Conservation (phyloP, 2,329 filamentous ascomycete species). For the Exutisphaerella laricina region DNA sequence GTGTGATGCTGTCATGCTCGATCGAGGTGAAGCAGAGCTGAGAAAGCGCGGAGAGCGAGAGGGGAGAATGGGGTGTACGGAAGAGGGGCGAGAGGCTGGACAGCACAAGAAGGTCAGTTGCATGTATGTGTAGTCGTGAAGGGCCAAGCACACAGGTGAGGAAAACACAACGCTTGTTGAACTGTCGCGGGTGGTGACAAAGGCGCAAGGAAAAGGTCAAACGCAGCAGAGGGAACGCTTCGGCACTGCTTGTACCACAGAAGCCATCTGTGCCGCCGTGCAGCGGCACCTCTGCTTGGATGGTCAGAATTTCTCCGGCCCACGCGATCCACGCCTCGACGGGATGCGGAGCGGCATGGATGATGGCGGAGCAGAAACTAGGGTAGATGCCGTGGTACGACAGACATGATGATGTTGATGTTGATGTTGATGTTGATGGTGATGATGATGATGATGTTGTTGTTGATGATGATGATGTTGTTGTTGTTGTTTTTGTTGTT, state of each 20-base stretch:
- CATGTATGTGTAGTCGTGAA: constrained; percentile 12
- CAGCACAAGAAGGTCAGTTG: constrained; percentile 13
- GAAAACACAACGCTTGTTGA: constrained; percentile 9
- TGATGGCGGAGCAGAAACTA: too few relatives aligned
- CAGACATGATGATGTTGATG: background rate
- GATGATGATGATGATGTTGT: too few relatives aligned
- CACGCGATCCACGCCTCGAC: constrained; percentile 1
- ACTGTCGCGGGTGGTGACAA: constrained; percentile 19
- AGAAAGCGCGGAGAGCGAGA: constrained; percentile 9
- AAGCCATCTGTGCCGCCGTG: constrained; percentile 9
- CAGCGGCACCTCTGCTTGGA: constrained; percentile 3
- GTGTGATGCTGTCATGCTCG: constrained; percentile 2
- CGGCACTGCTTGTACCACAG: constrained; percentile 24
- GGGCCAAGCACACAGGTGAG: constrained; percentile 6
- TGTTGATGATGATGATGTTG: too few relatives aligned
- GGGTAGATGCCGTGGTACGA: background rate
- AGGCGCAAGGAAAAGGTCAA: constrained; percentile 24
- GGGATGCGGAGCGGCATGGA: background rate
- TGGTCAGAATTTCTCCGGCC: constrained; percentile 1
- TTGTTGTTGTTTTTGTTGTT: too few relatives aligned
- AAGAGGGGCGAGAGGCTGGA: background rate
- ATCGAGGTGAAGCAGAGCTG: constrained; percentile 2
- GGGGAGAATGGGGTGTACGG: too few relatives aligned
- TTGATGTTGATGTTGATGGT: too few relatives aligned
- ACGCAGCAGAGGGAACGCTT: constrained; percentile 16